Evolutionary conservation across 2,329 filamentous ascomycete genomes (phyloP).

Genomic region (Calonectria montana): DNA sequence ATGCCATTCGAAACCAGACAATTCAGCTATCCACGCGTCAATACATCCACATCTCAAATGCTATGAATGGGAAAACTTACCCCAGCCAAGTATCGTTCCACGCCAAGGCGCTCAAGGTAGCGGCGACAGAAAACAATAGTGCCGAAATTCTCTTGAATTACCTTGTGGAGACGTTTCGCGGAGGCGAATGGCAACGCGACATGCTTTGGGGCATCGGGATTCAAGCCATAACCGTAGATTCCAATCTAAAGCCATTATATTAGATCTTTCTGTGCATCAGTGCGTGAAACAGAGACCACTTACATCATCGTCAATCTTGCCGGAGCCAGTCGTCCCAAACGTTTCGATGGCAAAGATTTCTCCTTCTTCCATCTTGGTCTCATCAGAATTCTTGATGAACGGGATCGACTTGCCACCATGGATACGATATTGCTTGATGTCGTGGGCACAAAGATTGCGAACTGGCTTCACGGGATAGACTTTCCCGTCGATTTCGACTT

Average conservation of each 20-base stretch:
- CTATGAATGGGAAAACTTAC: constrained; percentile 47
- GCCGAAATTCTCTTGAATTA: constrained; percentile 71
- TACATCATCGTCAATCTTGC: constrained; percentile 83
- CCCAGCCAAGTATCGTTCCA: constrained; percentile 68
- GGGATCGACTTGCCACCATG: constrained; percentile 91
- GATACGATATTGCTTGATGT: constrained; percentile 86
- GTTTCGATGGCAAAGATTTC: constrained; percentile 95
- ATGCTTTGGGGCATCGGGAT: constrained; percentile 49
- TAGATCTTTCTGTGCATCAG: background rate
- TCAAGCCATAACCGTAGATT: constrained; percentile 63
- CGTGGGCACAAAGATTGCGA: constrained; percentile 85
- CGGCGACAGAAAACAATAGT: constrained; percentile 71
- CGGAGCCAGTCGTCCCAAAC: constrained; percentile 89
- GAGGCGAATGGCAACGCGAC: constrained; percentile 58
- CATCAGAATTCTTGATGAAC: constrained; percentile 84
- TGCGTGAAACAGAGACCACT: constrained; percentile 5
- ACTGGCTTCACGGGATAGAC: constrained; percentile 85
- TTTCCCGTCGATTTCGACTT: constrained; percentile 81
- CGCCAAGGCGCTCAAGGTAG: constrained; percentile 72
- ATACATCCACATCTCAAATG: background rate
- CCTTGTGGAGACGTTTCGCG: constrained; percentile 67
- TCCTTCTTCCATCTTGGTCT: constrained; percentile 95
- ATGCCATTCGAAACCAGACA: constrained; percentile 67
- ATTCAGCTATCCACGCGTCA: constrained; percentile 60
- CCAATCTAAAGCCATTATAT: constrained; percentile 50